phyloP scores from a whole-genome alignment of 331 rosid genomes.

The Pyracantha coccinea region DNA sequence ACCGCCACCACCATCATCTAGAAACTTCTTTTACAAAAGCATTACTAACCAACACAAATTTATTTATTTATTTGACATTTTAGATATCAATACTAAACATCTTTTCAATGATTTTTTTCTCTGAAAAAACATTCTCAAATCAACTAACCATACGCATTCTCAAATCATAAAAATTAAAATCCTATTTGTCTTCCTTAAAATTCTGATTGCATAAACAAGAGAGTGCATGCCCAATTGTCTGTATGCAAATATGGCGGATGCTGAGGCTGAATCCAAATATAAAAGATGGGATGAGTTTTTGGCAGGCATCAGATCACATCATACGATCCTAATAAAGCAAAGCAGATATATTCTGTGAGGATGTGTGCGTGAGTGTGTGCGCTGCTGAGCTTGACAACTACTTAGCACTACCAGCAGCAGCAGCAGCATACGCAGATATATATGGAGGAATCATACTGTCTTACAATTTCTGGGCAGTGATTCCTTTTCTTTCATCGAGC shows the following conservation, averaged over 20 bases:
- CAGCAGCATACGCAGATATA: not conserved
- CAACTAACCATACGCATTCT: too few relatives aligned
- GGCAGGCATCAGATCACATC: not conserved
- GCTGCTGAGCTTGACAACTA: not conserved
- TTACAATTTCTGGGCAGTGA: conserved; percentile 1
- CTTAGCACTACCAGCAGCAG: not conserved
- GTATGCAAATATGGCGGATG: not conserved
- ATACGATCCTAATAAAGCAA: not conserved
- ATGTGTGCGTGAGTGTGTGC: not conserved
- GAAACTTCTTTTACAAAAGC: too few relatives aligned
- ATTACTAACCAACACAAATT: too few relatives aligned
- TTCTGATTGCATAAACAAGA: not conserved
- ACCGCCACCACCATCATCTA: too few relatives aligned
- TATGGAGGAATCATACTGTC: not conserved
- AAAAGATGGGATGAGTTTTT: not conserved
- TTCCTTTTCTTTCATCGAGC: not conserved
- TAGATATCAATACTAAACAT: too few relatives aligned
- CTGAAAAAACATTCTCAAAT: too few relatives aligned
- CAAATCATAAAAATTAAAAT: too few relatives aligned
- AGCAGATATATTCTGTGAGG: not conserved
- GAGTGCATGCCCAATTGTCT: not conserved
- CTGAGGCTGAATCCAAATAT: not conserved
- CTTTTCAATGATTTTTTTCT: too few relatives aligned
- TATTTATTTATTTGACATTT: too few relatives aligned
- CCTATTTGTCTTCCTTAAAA: too few relatives aligned